phyloP scores from a whole-genome alignment of 129 eudicot species.

The Flaveria bidentis region DNA sequence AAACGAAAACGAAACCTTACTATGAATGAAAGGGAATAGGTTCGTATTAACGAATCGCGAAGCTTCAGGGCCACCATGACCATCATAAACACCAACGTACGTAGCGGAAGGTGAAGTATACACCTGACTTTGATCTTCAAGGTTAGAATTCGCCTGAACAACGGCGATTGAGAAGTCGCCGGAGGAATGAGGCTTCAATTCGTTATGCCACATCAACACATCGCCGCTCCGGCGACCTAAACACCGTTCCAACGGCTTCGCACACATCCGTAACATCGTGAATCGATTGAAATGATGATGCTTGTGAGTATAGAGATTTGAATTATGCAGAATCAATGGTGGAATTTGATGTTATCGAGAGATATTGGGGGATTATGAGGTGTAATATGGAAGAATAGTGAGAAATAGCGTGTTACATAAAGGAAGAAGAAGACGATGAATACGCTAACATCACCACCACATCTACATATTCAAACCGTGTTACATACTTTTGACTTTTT shows the following conservation, averaged over 20 bases:
- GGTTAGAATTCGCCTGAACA: conserved; percentile 81
- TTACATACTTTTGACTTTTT: conserved; percentile 35
- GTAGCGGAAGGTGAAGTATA: conserved; percentile 85
- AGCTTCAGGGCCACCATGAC: conserved; percentile 96
- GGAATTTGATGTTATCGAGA: neutral
- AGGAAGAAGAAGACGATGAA: conserved; percentile 24
- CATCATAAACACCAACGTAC: conserved; percentile 87
- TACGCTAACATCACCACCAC: conserved; percentile 15
- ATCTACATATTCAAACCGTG: conserved; percentile 35
- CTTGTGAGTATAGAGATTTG: neutral
- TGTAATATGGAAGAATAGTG: conserved; percentile 20
- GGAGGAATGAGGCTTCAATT: conserved; percentile 80
- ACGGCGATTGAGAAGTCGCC: conserved; percentile 96
- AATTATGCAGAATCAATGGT: neutral
- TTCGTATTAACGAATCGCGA: conserved; percentile 76
- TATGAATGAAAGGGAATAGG: conserved; percentile 67
- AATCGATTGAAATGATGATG: neutral
- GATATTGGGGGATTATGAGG: neutral
- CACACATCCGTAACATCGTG: conserved; percentile 61
- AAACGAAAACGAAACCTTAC: conserved; percentile 37
- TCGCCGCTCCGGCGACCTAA: conserved; percentile 63
- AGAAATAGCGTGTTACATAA: conserved; percentile 34
- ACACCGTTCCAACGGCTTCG: conserved; percentile 56
- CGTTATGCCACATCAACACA: conserved; percentile 76
- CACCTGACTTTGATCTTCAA: conserved; percentile 87